A percentile compares a stretch with the other conserved stretches of the same genome.
These are phyloP conservation scores for Fusarium chaquense DNA, from an alignment of 2,329 filamentous ascomycete species.

Conservation along the genomic window DNA sequence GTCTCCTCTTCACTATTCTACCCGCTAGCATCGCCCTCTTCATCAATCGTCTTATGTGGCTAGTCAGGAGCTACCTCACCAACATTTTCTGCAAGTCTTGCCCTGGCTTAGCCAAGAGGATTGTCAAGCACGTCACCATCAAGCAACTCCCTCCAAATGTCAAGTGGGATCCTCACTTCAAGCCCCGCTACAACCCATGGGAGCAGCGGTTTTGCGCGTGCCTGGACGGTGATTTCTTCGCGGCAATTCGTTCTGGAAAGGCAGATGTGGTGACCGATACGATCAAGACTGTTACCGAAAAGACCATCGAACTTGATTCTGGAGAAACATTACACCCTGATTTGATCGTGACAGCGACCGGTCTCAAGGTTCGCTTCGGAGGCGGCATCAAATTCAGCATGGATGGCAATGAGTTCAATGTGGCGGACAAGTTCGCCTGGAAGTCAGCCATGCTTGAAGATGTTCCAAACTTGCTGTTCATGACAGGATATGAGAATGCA, in stretches of 20 bases:
- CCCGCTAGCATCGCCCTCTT: conserved; percentile 58
- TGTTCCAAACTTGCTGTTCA: conserved; percentile 69
- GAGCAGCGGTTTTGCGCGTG: conserved; percentile 76
- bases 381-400: conserved; percentile 64
- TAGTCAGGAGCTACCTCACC: conserved; percentile 57
- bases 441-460: conserved; percentile 71
- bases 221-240: conserved; percentile 61
- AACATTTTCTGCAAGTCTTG: conserved; percentile 63
- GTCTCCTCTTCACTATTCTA: conserved; percentile 55
- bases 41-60: conserved; percentile 61
- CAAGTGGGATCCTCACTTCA: conserved; percentile 65
- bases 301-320: conserved; percentile 58
- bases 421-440: conserved; percentile 66
- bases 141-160: conserved; percentile 62
- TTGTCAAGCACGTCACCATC: conserved; percentile 58
- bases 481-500: conserved; percentile 70
- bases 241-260: conserved; percentile 54
- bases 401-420: conserved; percentile 60
- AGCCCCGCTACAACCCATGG: conserved; percentile 69
- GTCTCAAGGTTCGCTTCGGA: conserved; percentile 67
- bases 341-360: conserved; percentile 74
- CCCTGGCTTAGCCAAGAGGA: conserved; percentile 58
- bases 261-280: conserved; percentile 58
- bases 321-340: conserved; percentile 65
- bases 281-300: conserved; percentile 60